Evolutionary conservation across 495 filamentous ascomycete genomes (phyloP).

Genomic region (Diplogelasinospora grovesii): DNA sequence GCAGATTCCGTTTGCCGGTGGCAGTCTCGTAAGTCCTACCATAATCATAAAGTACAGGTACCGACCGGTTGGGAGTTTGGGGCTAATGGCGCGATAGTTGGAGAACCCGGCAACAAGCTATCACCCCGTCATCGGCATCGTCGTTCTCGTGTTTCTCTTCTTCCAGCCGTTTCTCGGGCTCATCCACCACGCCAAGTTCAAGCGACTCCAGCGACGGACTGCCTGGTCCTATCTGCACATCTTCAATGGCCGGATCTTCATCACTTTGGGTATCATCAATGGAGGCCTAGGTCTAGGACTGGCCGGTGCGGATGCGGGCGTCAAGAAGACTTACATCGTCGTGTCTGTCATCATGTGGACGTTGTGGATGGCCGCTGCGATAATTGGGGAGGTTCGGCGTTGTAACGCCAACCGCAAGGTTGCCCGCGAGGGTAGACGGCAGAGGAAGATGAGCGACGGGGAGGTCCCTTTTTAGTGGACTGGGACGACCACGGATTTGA

Average conservation of each 20-base stretch:
- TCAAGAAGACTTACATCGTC: constrained; percentile 31
- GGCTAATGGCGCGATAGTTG: no score
- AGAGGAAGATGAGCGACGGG: constrained; percentile 4
- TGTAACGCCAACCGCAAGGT: constrained; percentile 4
- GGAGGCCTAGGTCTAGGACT: constrained; percentile 56
- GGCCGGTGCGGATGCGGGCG: constrained; percentile 21
- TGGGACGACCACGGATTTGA: no score
- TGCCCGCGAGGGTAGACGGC: background rate
- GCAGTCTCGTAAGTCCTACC: constrained; percentile 21
- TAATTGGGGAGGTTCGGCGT: constrained; percentile 16
- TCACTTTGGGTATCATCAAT: constrained; percentile 62
- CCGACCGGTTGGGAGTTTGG: no score
- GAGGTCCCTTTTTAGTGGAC: background rate
- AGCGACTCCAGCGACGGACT: constrained; percentile 37
- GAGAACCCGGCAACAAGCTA: constrained; percentile 22
- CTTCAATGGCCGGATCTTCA: constrained; percentile 56
- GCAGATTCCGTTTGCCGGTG: constrained; percentile 15
- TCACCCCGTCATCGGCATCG: constrained; percentile 52
- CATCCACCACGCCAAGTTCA: constrained; percentile 55
- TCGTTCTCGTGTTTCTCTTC: constrained; percentile 46
- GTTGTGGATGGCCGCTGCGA: constrained; percentile 26
- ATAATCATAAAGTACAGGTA: no score
- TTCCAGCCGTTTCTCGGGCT: constrained; percentile 57
- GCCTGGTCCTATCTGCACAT: constrained; percentile 53
- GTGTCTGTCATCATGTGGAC: constrained; percentile 26